A percentile compares a stretch with the other conserved stretches of the same genome.
Conservation (phyloP, 148 eudicot species). For the Diospyros kaki region DNA sequence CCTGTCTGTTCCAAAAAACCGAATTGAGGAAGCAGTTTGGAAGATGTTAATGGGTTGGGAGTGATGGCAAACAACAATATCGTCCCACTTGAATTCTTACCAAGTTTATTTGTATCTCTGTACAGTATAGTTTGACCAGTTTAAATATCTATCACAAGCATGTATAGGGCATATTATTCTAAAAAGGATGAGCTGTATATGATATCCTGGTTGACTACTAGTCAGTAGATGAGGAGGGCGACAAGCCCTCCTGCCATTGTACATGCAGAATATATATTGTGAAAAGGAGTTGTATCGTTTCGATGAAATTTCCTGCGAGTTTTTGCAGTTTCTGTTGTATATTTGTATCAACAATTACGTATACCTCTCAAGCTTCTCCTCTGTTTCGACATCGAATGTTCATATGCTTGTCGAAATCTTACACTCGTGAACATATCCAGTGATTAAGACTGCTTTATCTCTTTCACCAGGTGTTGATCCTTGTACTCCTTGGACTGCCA, state of each 20-base stretch:
- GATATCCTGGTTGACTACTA: neutral
- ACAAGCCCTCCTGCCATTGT: neutral
- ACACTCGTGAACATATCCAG: neutral
- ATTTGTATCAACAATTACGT: neutral
- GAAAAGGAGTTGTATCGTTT: neutral
- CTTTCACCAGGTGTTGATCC: neutral
- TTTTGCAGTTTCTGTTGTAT: neutral
- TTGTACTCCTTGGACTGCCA: too few species aligned
- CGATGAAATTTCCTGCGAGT: neutral
- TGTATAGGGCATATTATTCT: neutral
- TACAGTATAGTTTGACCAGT: neutral
- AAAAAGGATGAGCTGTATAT: slow-evolving; percentile 3
- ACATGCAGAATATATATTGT: neutral
- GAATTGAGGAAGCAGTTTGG: slow-evolving; percentile 42
- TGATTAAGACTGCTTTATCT: too few species aligned
- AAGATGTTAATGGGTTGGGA: slow-evolving; percentile 61
- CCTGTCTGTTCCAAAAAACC: slow-evolving; percentile 20
- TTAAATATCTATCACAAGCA: slow-evolving; percentile 2
- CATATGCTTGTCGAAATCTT: neutral
- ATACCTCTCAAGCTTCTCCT: neutral
- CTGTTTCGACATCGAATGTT: neutral
- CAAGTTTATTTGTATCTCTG: neutral
- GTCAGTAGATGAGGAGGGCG: neutral
- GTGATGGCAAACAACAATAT: slow-evolving; percentile 11
- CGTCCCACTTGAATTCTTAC: neutral